Base-by-base conservation (phyloP, 2,329 filamentous ascomycete genomes). In the Camptophora hylomeconis region DNA sequence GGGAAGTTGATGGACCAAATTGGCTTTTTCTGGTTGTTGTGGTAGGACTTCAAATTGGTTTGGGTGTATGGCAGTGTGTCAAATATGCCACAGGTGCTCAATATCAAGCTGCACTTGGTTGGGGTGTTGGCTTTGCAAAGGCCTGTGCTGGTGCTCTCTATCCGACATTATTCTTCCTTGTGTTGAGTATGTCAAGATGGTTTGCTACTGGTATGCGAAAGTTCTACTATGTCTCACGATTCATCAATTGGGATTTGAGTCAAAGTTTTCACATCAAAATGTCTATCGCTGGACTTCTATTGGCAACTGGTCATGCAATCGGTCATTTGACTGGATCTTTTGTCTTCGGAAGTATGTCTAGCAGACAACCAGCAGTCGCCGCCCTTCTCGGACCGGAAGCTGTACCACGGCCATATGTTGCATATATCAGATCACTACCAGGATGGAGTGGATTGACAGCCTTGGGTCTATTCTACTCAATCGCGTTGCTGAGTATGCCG, bases 121-220 rank as follows among this genome's bases (percentile, higher is more conserved):
- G 66, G 64, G 68, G 67, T 5, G 58, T 67, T 5, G 62, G 68
- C 3, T 43, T 72, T 27, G 62, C 67, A 3, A 72, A 72, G 46
- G 60, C 63, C 0, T 62, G 53, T 23, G 66, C 67, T 7, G 69
- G 69, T 3, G 60, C 63, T 0, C 41, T 72, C 1, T 72, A 70
- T 26, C 66, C 67, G 11, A 70, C 66, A 1, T 58, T 72, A 32
- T 71, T 71, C 49, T 70, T 72, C 39, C 52, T 72, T 32, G 54
- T 72, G 5, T 49, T 72, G 4, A 69, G 64, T 41, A 72, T 72
- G 67, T 69, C 63, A 9, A 52, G 68, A 16, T 69, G 66, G 49
- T 57, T 69, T 12, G 60, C 67, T 2, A 72, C 67, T 0, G 61
- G 60, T 30, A 45, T 69, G 20, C 56, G 67, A 10, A 50, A 60